Base-by-base conservation (phyloP, 192 early-diverging fungal species). In the Coemansia sp. region DNA sequence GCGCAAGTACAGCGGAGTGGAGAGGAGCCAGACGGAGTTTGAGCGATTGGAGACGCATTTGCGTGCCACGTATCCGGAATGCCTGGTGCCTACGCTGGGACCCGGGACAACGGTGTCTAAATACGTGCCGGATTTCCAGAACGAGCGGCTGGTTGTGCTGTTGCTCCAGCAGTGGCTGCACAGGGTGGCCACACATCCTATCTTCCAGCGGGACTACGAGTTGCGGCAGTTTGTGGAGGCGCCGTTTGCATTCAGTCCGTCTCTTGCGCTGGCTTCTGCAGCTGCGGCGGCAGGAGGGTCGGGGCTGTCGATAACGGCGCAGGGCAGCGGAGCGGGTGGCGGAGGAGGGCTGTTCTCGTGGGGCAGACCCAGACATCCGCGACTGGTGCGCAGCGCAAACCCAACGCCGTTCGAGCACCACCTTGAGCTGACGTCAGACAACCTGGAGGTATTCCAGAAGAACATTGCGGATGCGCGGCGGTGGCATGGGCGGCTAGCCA, bases 181-280 rank as follows among this genome's bases (percentile, higher is more conserved):
- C 38, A 71, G 84, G 1, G 74, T 85, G 12, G 54, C 77, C n/a
- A 62, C 42, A 41, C 84, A 85, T 32, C 77, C 76, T 39, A 75
- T 85, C 41, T 41, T 85, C 45, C 71, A 70, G 41, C 79, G 77
- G 62, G 84, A 85, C 75, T 85, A 85, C 44, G 84, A 85, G 76
- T 69, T 85, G 62, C 74, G 84, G 9, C 77, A 82, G 72, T 85
- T 85, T 74, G 79, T 85, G 9, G 84, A 85, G 60, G 73, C 84
- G 57, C 79, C 80, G 26, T 85, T 85, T 83, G 76, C 74, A 5
- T 80, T 80, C 64, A 84, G 75, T 49, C 77, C 77, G 9, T 71
- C 81, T 32, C 32, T 32, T 32, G 13, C 47, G 57, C 67, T 85
- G 26, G 56, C 70, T 7, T 47, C 73, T 7, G 59, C 73, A 16